Conservation (phyloP, 2,329 filamentous ascomycete genomes). For the Xylariaceae sp. region DNA sequence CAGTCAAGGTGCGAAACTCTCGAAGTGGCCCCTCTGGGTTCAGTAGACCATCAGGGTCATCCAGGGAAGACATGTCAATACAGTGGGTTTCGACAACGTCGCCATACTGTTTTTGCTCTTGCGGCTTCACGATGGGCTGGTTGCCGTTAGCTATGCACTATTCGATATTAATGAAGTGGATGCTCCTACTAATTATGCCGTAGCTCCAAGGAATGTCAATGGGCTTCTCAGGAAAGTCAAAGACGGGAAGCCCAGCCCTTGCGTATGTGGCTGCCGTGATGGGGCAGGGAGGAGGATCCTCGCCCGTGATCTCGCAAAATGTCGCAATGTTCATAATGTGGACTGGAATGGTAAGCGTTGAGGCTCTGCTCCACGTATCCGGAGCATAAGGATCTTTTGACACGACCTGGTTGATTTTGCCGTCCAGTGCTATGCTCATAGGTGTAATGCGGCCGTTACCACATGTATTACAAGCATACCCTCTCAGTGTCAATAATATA, state of each 20-base stretch:
- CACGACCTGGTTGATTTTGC: constrained; percentile 30
- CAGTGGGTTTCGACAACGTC: constrained; percentile 3
- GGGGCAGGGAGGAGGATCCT: constrained; percentile 42
- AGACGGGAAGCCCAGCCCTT: constrained; percentile 45
- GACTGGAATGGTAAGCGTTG: constrained; percentile 32
- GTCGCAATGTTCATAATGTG: constrained; percentile 46
- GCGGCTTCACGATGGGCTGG: constrained; percentile 20
- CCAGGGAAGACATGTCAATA: constrained; percentile 6
- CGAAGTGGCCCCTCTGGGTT: constrained; percentile 23
- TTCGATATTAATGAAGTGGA: constrained; percentile 29
- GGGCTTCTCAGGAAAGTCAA: constrained; percentile 36
- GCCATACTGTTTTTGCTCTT: background rate
- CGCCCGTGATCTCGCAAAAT: constrained; percentile 46
- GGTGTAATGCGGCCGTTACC: background rate
- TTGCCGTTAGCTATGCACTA: constrained; percentile 10
- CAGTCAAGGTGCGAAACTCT: constrained; percentile 23
- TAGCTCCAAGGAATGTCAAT: constrained; percentile 27
- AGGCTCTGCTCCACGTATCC: constrained; percentile 8
- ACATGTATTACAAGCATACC: too few relatives aligned
- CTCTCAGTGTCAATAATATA: background rate
- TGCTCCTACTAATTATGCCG: constrained; percentile 22
- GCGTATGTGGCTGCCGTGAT: constrained; percentile 44
- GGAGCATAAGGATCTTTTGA: constrained; percentile 3
- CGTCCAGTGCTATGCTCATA: constrained; percentile 29
- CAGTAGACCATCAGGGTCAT: constrained; percentile 27